phyloP scores from a whole-genome alignment of 805 yeast species.

The Metschnikowia dekortorum region DNA sequence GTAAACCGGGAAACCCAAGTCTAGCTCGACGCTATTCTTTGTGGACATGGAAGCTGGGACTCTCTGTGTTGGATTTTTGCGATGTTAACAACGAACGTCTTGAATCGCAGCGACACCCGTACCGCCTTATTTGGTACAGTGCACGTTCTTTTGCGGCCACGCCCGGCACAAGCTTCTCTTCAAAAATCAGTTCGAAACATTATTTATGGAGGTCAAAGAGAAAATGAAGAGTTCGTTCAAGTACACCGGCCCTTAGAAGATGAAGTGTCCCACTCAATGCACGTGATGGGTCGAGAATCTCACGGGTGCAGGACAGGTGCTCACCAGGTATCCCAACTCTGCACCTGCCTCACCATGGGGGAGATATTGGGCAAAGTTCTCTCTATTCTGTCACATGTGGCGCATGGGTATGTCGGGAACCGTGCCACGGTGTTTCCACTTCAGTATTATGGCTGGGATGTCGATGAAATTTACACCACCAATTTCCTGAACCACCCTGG shows the following conservation, averaged over 20 bases:
- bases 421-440: slow-evolving; percentile 17
- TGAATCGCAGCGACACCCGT: slow-evolving; percentile 4
- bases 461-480: slow-evolving; percentile 18
- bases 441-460: slow-evolving; percentile 18
- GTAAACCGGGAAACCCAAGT: slow-evolving; percentile 71
- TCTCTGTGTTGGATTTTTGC: slow-evolving; percentile 1
- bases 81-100: slow-evolving; percentile 3
- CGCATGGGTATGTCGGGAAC: slow-evolving; percentile 20
- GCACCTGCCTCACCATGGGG: neutral
- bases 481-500: slow-evolving; percentile 20
- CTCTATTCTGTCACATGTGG: slow-evolving; percentile 18
- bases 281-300: slow-evolving; percentile 1
- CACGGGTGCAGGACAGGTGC: neutral
- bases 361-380: slow-evolving; percentile 9
- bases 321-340: neutral
- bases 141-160: neutral
- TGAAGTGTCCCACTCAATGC: neutral
- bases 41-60: slow-evolving; percentile 9
- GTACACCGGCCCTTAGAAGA: neutral
- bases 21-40: slow-evolving; percentile 31
- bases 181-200: neutral
- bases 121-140: neutral
- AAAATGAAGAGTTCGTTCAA: neutral
- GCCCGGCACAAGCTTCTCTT: neutral
- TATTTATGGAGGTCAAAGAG: neutral